A percentile compares a stretch with the other conserved stretches of the same genome.
Conservation (phyloP, 495 filamentous ascomycete genomes). For the Trichocladium uniseriatum region DNA sequence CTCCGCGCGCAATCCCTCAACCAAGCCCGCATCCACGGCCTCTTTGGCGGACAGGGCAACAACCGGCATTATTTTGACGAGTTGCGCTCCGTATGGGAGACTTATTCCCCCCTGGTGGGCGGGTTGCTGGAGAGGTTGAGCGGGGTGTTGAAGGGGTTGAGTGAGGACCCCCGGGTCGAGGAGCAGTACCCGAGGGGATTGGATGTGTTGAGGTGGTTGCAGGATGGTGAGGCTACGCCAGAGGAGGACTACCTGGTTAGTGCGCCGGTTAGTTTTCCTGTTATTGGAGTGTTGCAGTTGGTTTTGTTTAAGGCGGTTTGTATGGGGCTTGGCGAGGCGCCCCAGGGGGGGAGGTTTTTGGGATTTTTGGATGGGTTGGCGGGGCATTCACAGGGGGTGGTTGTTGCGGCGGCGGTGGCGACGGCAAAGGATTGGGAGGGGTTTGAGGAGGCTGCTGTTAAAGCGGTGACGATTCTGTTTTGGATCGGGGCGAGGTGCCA, state of each 20-base stretch:
- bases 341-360: not conserved
- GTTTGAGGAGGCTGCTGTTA: not conserved
- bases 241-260: not conserved
- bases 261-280: not conserved
- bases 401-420: not conserved
- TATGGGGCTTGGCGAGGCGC: not conserved
- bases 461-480: not conserved
- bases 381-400: not conserved
- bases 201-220: not conserved
- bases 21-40: too few species aligned
- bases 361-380: not conserved
- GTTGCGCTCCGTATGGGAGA: not conserved
- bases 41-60: too few species aligned
- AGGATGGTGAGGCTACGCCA: not conserved
- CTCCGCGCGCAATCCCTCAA: too few species aligned
- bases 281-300: not conserved
- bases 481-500: not conserved
- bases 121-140: not conserved
- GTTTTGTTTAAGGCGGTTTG: not conserved
- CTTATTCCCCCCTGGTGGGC: not conserved
- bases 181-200: not conserved
- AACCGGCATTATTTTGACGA: too few species aligned
- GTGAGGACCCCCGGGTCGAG: not conserved
- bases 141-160: not conserved
- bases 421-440: not conserved